phyloP scores from a whole-genome alignment of 495 filamentous ascomycete species.

The Annulohypoxylon maeteangense region DNA sequence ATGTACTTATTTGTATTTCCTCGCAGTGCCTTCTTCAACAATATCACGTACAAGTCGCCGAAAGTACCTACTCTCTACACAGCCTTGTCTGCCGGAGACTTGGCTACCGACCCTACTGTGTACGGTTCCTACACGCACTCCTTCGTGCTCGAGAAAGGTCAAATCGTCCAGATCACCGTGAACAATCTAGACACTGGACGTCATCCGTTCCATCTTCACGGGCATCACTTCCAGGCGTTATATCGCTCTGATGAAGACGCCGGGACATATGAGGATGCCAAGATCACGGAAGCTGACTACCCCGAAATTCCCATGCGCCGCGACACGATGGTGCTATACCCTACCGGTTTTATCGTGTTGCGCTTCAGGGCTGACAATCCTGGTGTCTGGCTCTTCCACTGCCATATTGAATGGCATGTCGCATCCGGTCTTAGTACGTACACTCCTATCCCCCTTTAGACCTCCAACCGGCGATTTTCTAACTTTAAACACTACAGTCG shows the following conservation, averaged over 20 bases:
- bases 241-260: conserved; percentile 57
- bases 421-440: conserved; percentile 65
- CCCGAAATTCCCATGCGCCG: conserved; percentile 60
- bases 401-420: conserved; percentile 78
- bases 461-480: background rate
- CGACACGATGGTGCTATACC: conserved; percentile 66
- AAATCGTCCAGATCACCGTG: conserved; percentile 80
- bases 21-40: conserved; percentile 82
- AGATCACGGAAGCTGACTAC: conserved; percentile 55
- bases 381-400: conserved; percentile 79
- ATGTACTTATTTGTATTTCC: background rate
- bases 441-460: background rate
- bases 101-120: conserved; percentile 69
- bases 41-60: conserved; percentile 76
- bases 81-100: conserved; percentile 70
- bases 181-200: conserved; percentile 80
- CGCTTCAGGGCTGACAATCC: conserved; percentile 75
- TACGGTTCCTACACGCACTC: conserved; percentile 81
- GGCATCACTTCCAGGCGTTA: conserved; percentile 79
- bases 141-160: conserved; percentile 71
- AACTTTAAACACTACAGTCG: conserved; percentile 46
- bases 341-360: conserved; percentile 69
- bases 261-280: conserved; percentile 57
- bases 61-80: conserved; percentile 87
- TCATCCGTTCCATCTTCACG: conserved; percentile 91